Evolutionary conservation across 495 filamentous ascomycete genomes (phyloP).

Genomic region (Parachaetomium inaequale): DNA sequence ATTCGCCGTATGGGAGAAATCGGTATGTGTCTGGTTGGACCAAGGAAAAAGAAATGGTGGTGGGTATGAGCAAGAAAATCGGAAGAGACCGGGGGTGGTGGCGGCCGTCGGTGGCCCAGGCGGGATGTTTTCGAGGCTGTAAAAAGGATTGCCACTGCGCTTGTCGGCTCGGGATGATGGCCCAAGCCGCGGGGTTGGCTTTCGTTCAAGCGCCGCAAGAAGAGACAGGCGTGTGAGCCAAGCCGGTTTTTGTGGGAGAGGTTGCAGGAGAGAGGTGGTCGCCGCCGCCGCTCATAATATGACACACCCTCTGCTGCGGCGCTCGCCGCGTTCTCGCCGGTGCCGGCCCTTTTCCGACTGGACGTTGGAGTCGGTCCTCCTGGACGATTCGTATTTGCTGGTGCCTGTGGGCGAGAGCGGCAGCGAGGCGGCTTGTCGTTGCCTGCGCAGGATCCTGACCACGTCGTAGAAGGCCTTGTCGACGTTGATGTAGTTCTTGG

Average conservation of each 20-base stretch:
- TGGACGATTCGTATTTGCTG: slow-evolving; percentile 30
- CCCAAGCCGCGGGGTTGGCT: neutral
- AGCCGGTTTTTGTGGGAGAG: neutral
- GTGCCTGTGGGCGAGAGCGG: slow-evolving; percentile 35
- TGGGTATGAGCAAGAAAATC: slow-evolving; percentile 28
- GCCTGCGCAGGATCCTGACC: slow-evolving; percentile 79
- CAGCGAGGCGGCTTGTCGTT: slow-evolving; percentile 58
- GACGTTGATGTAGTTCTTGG: slow-evolving; percentile 99
- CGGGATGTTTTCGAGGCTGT: neutral
- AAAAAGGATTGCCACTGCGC: slow-evolving; percentile 13
- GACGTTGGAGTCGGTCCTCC: slow-evolving; percentile 20
- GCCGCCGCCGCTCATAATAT: slow-evolving; percentile 34
- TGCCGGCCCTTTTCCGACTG: slow-evolving; percentile 27
- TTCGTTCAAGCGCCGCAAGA: neutral
- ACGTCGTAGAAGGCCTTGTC: slow-evolving; percentile 99
- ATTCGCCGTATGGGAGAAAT: slow-evolving; percentile 31
- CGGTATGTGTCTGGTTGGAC: slow-evolving; percentile 24
- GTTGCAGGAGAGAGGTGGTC: neutral
- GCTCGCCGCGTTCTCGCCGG: slow-evolving; percentile 28
- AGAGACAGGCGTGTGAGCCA: neutral
- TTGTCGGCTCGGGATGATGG: slow-evolving; percentile 6
- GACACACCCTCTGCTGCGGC: slow-evolving; percentile 29
- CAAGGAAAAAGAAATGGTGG: slow-evolving; percentile 14
- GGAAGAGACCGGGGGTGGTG: slow-evolving; percentile 12
- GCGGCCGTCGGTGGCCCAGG: neutral